Evolutionary conservation across 2,329 filamentous ascomycete genomes (phyloP), one percentile per base, ranked within the genome.

Genomic region (Arthrobotrys pseudoclavata): DNA sequence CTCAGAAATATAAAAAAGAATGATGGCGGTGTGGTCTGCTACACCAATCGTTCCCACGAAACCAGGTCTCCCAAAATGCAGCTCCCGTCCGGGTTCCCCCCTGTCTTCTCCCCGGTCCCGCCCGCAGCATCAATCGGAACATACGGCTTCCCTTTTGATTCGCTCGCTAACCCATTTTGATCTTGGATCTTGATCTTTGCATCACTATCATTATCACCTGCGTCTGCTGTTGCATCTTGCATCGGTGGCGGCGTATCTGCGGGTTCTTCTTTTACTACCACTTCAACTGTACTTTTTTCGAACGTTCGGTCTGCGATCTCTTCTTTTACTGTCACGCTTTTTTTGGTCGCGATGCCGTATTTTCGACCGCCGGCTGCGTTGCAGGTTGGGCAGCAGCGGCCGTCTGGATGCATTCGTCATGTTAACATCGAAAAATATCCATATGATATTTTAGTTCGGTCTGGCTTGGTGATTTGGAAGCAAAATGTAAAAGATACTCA

Each of bases 71-170:
- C 75, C 34, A 79, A 66, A 52, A 79, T 79, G 40, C 75, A 79
- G 55, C 69, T 69, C 4, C 75, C 75, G 31, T 79, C 75, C 22
- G 63, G 55, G 55, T 79, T 79, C 0, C 75, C 75, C 57, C 75
- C 75, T 52, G 75, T 79, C 31, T 50, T 69, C 69, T 74, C 63
- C 40, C 75, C 75, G 29, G 75, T 79, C 47, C 75, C 75, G 24
- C 75, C 75, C 47, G 75, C 75, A 45, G 75, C 75, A 69, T 79
- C 75, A 52, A 79, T 74, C 53, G 75, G 75, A 61, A 69, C 60
- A 42, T 79, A 79, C 62, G 75, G 69, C 60, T 79, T 79, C 15
- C 48, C 34, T 10, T 74, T 61, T 61, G 52, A 69, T 79, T 79
- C 67, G 67, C 74, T 71, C 74, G 67, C 67, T 70, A 61, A 42